Evolutionary conservation across 2,329 filamentous ascomycete species (phyloP).

Genomic region (Acrodontium crateriforme): DNA sequence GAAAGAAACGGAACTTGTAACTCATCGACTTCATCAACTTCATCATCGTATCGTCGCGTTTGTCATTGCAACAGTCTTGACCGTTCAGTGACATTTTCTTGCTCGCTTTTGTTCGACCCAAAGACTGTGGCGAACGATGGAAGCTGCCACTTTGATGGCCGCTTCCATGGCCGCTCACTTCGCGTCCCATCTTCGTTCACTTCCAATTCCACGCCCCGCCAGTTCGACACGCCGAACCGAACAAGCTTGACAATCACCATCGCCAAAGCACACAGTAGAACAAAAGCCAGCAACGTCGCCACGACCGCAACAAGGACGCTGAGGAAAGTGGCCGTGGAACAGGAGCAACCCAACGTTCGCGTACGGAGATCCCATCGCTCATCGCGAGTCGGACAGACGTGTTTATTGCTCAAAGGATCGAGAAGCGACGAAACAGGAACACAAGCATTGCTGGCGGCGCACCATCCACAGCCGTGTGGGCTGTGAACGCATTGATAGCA

Average conservation of each 20-base stretch:
- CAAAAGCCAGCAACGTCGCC: slow-evolving; percentile 1
- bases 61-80: slow-evolving; percentile 16
- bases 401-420: neutral
- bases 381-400: neutral
- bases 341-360: neutral
- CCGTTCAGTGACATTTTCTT: slow-evolving; percentile 20
- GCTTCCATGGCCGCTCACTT: slow-evolving; percentile 11
- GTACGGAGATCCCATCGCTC: neutral
- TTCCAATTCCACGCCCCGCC: too few relatives aligned
- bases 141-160: slow-evolving; percentile 5
- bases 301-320: neutral
- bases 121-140: slow-evolving; percentile 6
- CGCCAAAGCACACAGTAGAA: too few relatives aligned
- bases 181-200: slow-evolving; percentile 15
- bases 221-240: too few relatives aligned
- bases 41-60: too few relatives aligned
- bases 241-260: too few relatives aligned
- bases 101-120: slow-evolving; percentile 21
- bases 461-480: neutral
- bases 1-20: too few relatives aligned
- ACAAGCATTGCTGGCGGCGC: neutral
- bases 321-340: neutral
- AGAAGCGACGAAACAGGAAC: neutral
- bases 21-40: too few relatives aligned
- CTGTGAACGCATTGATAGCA: neutral